Evolutionary conservation across 2,329 filamentous ascomycete genomes (phyloP), one percentile per base, ranked within the genome.

Genomic region (Colletotrichum sp.): DNA sequence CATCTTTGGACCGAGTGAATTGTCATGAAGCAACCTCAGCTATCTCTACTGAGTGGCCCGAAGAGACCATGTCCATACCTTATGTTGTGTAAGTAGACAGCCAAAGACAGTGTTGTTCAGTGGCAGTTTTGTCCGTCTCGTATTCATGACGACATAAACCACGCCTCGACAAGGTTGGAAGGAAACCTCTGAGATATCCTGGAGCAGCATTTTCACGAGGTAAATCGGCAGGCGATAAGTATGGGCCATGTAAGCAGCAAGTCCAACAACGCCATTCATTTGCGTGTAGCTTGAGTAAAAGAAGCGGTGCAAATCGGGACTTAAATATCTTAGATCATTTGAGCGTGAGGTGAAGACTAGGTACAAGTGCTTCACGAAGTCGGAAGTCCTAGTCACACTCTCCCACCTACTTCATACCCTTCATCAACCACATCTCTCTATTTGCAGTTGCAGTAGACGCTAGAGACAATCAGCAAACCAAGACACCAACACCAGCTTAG

Each of bases 141-240:
- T 52, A 52, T 52, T 21, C n/a, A 7, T 13, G n/a, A 52, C n/a
- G 0, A 21, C 6, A 7, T 2, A 52, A 52, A 52, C 10, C 0
- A 13, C n/a, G 43, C 0, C 43, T 13, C 43, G 7, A 21, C 1
- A 13, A 0, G 10, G n/a, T 21, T 3, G 2, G 7, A 52, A 7
- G n/a, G 0, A 7, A 0, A 1, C 43, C n/a, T 21, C 2, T 48
- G 10, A 0, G 10, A 12, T 48, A 21, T 48, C 43, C 0, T 7
- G n/a, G 3, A 48, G n/a, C n/a, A n/a, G n/a, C n/a, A n/a, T n/a
- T n/a, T 48, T 21, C 43, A 48, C 1, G n/a, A 48, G 0, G 43
- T 2, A 13, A 21, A 21, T 6, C 43, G 1, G n/a, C 43, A 48
- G n/a, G 43, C 10, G n/a, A 48, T 48, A 3, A 13, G 4, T 12